Percentiles rank a stretch among this genome's conserved stretches.
These are phyloP conservation scores for Ilex asprella DNA, from an alignment of 257 asterid species.

Conservation along the genomic window DNA sequence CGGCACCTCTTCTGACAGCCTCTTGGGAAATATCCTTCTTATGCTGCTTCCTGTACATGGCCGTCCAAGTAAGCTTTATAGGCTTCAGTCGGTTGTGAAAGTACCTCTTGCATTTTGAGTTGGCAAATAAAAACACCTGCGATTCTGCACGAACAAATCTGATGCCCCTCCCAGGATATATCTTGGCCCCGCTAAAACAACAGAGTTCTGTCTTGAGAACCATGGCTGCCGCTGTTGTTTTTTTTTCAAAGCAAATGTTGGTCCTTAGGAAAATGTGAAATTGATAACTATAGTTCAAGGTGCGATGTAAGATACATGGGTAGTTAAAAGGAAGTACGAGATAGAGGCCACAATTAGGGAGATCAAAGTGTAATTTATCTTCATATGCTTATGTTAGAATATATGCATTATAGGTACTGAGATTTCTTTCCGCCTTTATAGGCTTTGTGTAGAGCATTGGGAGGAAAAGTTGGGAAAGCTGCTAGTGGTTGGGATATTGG, in stretches of 20 bases:
- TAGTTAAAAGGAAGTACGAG: too few species aligned
- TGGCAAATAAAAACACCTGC: conserved; percentile 45
- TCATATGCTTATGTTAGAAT: too few species aligned
- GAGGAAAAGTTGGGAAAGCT: conserved; percentile 60
- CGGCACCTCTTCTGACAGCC: conserved; percentile 45
- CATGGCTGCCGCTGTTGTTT: conserved; percentile 14
- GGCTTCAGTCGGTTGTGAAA: conserved; percentile 49
- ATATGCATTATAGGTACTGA: neutral
- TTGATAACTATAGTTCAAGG: too few species aligned
- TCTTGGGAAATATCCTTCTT: conserved; percentile 49
- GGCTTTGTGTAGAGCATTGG: conserved; percentile 66
- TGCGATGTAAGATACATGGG: too few species aligned
- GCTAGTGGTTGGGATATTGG: conserved; percentile 76
- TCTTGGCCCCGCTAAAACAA: conserved; percentile 51
- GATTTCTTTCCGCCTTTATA: conserved; percentile 7
- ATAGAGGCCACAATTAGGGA: too few species aligned
- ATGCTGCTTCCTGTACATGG: conserved; percentile 46
- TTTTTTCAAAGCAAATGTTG: too few species aligned
- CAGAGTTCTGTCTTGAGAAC: conserved; percentile 51
- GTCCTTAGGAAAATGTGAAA: too few species aligned
- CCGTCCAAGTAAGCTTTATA: too few species aligned
- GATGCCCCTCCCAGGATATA: conserved; percentile 53
- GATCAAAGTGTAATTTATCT: too few species aligned
- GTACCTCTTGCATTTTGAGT: conserved; percentile 43
- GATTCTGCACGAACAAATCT: conserved; percentile 52